phyloP scores from a whole-genome alignment of 371 early-diverging fungal species.

The Apophysomyces elegans region DNA sequence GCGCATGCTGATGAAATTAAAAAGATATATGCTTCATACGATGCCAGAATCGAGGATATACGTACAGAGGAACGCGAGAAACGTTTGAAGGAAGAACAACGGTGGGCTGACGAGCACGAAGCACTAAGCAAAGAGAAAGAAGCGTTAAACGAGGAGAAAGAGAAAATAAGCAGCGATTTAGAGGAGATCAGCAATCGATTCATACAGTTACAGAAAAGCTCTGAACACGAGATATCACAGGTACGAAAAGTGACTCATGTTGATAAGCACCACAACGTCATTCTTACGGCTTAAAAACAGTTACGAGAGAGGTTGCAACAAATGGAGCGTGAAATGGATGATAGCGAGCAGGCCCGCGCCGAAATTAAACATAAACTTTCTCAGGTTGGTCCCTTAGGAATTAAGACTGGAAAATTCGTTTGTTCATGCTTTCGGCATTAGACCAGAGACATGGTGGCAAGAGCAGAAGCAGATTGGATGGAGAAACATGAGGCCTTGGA shows the following conservation, averaged over 20 bases:
- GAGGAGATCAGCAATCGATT: neutral
- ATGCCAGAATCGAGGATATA: neutral
- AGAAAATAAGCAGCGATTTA: neutral
- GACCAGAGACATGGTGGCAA: conserved; percentile 53
- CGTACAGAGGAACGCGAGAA: conserved; percentile 1
- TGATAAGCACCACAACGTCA: too few species aligned
- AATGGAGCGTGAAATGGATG: conserved; percentile 27
- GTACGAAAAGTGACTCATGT: neutral
- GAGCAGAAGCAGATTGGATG: conserved; percentile 59
- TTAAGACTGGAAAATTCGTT: too few species aligned
- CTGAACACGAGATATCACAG: neutral
- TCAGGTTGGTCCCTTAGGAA: conserved; percentile 26
- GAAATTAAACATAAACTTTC: conserved; percentile 49
- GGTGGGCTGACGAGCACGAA: neutral
- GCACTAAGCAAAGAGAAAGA: conserved; percentile 9
- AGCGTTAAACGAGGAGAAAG: conserved; percentile 8
- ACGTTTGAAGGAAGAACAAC: conserved; percentile 1
- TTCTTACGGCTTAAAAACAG: neutral
- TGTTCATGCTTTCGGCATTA: conserved; percentile 5
- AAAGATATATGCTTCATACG: neutral
- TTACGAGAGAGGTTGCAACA: conserved; percentile 26
- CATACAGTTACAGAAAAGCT: neutral
- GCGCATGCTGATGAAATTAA: conserved; percentile 22
- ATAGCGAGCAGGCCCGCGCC: conserved; percentile 44
- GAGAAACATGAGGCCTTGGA: conserved; percentile 38